Conservation (phyloP, 1,139 yeast genomes). For the Zhuliangozyma blackwelliae region DNA sequence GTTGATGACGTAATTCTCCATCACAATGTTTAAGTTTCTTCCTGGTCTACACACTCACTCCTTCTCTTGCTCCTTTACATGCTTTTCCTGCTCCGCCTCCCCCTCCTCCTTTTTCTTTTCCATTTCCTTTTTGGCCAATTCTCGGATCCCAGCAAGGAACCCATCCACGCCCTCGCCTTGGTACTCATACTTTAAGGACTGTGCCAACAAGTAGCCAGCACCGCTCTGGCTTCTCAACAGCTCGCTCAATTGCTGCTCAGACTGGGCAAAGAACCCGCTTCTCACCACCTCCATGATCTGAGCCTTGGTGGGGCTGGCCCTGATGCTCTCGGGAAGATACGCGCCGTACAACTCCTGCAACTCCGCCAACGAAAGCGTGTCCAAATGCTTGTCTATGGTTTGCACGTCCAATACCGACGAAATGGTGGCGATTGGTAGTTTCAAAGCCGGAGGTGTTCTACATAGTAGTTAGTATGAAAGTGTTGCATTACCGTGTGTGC, state of each 20-base stretch:
- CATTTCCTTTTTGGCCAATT: conserved; percentile 21
- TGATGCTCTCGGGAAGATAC: conserved; percentile 42
- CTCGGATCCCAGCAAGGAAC: conserved; percentile 48
- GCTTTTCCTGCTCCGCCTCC: neutral
- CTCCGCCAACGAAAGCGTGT: conserved; percentile 30
- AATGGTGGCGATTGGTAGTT: conserved; percentile 25
- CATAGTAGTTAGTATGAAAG: neutral
- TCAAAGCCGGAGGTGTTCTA: conserved; percentile 4
- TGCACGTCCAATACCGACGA: conserved; percentile 39
- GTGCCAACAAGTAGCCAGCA: conserved; percentile 51
- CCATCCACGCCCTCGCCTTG: conserved; percentile 57
- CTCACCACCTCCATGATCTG: conserved; percentile 45
- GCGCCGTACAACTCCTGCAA: conserved; percentile 32
- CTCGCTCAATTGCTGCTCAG: conserved; percentile 39
- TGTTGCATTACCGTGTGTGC: too few species aligned
- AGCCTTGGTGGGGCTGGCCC: conserved; percentile 28
- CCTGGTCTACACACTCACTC: too few species aligned
- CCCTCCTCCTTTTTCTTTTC: conserved; percentile 6
- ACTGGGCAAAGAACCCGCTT: conserved; percentile 52
- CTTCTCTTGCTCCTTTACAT: too few species aligned
- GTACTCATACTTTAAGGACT: conserved; percentile 48
- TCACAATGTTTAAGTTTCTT: too few species aligned
- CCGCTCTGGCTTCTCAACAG: conserved; percentile 40
- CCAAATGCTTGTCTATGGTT: conserved; percentile 37
- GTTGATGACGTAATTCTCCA: too few species aligned